A percentile compares a stretch with the other conserved stretches of the same genome.
These are phyloP conservation scores for Vitis riparia DNA, from an alignment of 164 flowering plant species.

Conservation along the genomic window DNA sequence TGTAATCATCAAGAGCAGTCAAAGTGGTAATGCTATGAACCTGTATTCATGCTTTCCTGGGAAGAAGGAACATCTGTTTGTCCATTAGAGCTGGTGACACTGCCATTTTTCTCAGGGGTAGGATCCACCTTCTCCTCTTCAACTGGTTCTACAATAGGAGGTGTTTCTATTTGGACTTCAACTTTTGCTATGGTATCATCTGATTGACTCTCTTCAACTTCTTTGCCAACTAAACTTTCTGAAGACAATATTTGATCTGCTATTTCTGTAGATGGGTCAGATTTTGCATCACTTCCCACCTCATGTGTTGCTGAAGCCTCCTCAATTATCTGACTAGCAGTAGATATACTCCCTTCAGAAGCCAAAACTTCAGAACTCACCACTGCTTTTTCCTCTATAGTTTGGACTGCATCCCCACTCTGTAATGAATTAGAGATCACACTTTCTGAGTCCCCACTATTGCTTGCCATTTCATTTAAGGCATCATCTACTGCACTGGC, in stretches of 20 bases:
- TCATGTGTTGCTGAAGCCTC: slow-evolving; percentile 27
- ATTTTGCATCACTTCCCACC: slow-evolving; percentile 12
- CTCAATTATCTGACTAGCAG: slow-evolving; percentile 13
- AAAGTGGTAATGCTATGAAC: slow-evolving; percentile 23
- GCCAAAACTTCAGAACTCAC: slow-evolving; percentile 18
- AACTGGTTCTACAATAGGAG: background rate
- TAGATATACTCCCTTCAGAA: slow-evolving; percentile 22
- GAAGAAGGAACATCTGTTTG: slow-evolving; percentile 22
- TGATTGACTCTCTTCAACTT: slow-evolving; percentile 14
- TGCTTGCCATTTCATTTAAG: background rate
- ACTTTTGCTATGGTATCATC: slow-evolving; percentile 18
- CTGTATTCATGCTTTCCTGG: slow-evolving; percentile 43
- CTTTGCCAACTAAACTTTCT: slow-evolving; percentile 14
- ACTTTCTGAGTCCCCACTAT: slow-evolving; percentile 11
- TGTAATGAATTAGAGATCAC: slow-evolving; percentile 17
- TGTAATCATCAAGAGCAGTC: no score
- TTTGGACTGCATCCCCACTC: slow-evolving; percentile 16
- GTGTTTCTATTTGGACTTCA: slow-evolving; percentile 8
- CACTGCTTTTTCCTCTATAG: slow-evolving; percentile 19
- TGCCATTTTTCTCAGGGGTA: slow-evolving; percentile 34
- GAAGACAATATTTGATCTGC: slow-evolving; percentile 13
- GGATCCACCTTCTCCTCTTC: slow-evolving; percentile 26
- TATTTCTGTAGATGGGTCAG: slow-evolving; percentile 12
- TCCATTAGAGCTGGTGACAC: slow-evolving; percentile 24
- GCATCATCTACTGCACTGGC: slow-evolving; percentile 6